Percentiles rank a stretch among this genome's conserved stretches.
phyloP scores from a whole-genome alignment of 371 early-diverging fungal species.

The Mortierella sp. region DNA sequence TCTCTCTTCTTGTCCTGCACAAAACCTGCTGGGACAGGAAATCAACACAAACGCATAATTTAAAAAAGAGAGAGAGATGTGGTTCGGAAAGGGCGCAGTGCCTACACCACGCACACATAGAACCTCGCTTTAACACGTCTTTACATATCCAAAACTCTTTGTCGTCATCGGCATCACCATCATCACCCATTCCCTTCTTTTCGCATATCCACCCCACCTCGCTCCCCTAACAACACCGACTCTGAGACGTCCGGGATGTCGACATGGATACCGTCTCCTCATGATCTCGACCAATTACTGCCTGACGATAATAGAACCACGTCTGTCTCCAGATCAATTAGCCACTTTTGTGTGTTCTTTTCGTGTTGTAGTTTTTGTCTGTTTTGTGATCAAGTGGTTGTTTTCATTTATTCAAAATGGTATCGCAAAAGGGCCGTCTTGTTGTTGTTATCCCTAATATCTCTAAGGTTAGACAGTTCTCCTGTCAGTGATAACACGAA shows the following conservation, averaged over 20 bases:
- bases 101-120: background rate
- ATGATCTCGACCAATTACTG: background rate
- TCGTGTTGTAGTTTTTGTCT: background rate
- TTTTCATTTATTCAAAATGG: slow-evolving; percentile 11
- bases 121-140: background rate
- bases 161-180: background rate
- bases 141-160: background rate
- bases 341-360: background rate
- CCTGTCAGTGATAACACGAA: slow-evolving; percentile 92
- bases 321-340: background rate
- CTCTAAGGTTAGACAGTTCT: slow-evolving; percentile 68
- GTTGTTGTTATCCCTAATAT: background rate
- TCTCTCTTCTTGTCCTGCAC: background rate
- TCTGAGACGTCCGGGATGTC: background rate
- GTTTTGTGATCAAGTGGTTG: background rate
- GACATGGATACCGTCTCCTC: background rate
- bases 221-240: background rate
- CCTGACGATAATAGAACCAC: background rate
- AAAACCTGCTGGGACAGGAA: background rate
- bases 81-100: slow-evolving; percentile 2
- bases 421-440: background rate
- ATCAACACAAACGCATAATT: background rate
- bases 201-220: background rate
- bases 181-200: background rate
- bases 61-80: background rate